Base-by-base conservation (phyloP, 192 early-diverging fungal genomes). In the Glomus cerebriforme region DNA sequence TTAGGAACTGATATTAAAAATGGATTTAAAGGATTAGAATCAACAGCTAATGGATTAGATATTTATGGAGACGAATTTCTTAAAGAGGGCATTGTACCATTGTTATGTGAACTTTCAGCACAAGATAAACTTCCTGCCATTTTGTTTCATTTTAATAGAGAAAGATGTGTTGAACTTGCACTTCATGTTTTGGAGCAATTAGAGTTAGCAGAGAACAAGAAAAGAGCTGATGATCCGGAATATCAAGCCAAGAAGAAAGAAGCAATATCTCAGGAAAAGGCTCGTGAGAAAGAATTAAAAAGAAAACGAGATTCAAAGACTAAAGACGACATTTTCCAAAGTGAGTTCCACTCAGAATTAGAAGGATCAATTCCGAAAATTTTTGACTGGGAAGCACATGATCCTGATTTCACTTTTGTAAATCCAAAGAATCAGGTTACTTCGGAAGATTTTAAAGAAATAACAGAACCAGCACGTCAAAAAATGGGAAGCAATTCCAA, bases 41-140 rank as follows among this genome's bases (percentile, higher is more conserved):
- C 79, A 34, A 32, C 27, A 37, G 43, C 83, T 62, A 17, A 75
- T 45, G 7, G 63, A 58, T 58, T 59, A 62, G 75, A 85, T 78
- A 37, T 76, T 77, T 75, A 85, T 73, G 64, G 37, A 15, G 24
- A 62, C 1, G 7, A 77, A 9, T 72, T 81, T 60, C 22, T 32
- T 22, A 17, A 72, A n/a, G 22, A 27, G 4, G 22, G 65, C 19
- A 81, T 80, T 32, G 4, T 81, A 19, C 59, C 79, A 27, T 37
- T 81, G 17, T 43, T 60, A n/a, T 24, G 7, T 39, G 85, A 87
- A 59, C 43, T 87, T 3, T 74, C 77, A 24, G 45, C 65, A 58
- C 74, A 85, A 37, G 83, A 81, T 34, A 86, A 87, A 39, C 71
- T 82, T 8, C 85, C 85, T 0, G 85, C 86, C 8, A 84, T 86